Conservation (phyloP, 805 yeast genomes). For the Yamadazyma kitorensis region DNA sequence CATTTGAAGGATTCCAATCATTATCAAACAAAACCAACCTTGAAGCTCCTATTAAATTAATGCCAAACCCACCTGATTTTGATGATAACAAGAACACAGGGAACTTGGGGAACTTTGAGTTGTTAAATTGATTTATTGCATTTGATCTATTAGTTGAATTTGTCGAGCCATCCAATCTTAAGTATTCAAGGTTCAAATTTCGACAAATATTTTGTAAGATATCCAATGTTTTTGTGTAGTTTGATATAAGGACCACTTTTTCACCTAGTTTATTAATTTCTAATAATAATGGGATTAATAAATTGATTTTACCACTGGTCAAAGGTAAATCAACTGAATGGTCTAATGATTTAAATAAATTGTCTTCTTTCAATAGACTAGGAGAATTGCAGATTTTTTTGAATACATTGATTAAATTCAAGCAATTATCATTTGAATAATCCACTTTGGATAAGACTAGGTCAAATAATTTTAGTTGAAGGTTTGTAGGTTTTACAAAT, state of each 20-base stretch:
- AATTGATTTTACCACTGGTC: conserved; percentile 61
- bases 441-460: conserved; percentile 27
- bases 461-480: conserved; percentile 56
- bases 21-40: conserved; percentile 82
- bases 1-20: conserved; percentile 96
- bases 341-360: conserved; percentile 26
- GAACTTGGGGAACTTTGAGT: conserved; percentile 25
- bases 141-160: conserved; percentile 62
- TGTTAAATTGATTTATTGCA: conserved; percentile 70
- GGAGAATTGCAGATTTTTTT: conserved; percentile 87
- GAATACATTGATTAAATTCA: conserved; percentile 68
- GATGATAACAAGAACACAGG: conserved; percentile 80
- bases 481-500: conserved; percentile 70
- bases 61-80: conserved; percentile 91
- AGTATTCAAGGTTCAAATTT: conserved; percentile 47
- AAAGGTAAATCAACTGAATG: conserved; percentile 4
- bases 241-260: conserved; percentile 82
- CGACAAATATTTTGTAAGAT: conserved; percentile 58
- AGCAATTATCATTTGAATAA: conserved; percentile 36
- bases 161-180: conserved; percentile 82
- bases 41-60: conserved; percentile 88
- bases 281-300: conserved; percentile 55
- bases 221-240: conserved; percentile 84
- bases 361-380: conserved; percentile 52
- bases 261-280: conserved; percentile 55